Percentiles rank a stretch among this genome's conserved stretches.
Conservation (phyloP, 139 green algal species). For the Chlorella sp. region DNA sequence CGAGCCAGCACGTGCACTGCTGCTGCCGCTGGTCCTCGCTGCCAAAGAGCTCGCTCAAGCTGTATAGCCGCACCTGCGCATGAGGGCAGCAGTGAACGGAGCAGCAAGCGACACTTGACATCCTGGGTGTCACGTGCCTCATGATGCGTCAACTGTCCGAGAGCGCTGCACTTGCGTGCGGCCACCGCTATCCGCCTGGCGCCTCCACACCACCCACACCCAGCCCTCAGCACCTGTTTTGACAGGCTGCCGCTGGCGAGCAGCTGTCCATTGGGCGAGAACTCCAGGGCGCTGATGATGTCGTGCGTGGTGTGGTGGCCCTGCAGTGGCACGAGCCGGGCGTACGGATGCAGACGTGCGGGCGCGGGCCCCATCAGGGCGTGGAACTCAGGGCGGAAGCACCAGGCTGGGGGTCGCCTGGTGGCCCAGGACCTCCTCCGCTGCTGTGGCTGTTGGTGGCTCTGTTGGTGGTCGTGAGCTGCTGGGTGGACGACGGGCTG, state of each 20-base stretch:
- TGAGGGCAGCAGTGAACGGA: neutral
- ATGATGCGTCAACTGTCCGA: neutral
- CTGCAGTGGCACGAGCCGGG: too few species aligned
- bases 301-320: conserved; percentile 16
- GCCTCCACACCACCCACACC: conserved; percentile 20
- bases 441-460: too few species aligned
- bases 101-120: neutral
- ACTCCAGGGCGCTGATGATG: conserved; percentile 71
- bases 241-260: conserved; percentile 66
- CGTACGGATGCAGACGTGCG: too few species aligned
- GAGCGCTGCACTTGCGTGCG: neutral
- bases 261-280: conserved; percentile 43
- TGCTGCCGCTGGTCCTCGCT: neutral
- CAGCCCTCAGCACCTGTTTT: conserved; percentile 36
- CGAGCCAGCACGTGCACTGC: neutral
- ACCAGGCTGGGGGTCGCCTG: too few species aligned
- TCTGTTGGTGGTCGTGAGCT: too few species aligned
- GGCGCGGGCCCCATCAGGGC: too few species aligned
- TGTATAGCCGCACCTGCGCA: neutral
- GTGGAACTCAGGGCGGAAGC: too few species aligned
- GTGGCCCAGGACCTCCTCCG: too few species aligned
- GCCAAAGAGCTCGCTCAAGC: neutral
- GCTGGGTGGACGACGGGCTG: too few species aligned
- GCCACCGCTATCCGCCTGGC: too few species aligned
- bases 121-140: neutral